Base-by-base conservation (phyloP, 352 stramenopile genomes). In the Pythium plurisporium region DNA sequence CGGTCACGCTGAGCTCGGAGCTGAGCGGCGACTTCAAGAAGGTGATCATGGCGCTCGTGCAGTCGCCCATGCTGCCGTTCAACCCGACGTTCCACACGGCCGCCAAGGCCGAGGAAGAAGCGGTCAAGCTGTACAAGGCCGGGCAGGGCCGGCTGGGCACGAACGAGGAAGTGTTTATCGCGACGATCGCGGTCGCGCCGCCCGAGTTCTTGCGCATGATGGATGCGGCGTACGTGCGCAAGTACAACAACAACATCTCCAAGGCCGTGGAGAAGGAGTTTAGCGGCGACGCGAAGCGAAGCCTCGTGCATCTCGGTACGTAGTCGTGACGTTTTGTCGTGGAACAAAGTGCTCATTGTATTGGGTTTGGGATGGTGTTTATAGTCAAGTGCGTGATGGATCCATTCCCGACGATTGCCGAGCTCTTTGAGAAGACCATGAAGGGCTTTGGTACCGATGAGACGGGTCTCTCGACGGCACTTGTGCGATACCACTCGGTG, bases 401-500 rank as follows among this genome's bases (percentile, higher is more conserved):
- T 57, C 79, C 79, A 36, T 65, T 87, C 14, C 69, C 76, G 42
- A 46, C 82, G 43, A 69, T 89, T 22, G 79, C 76, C 4, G 77
- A 86, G 64, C 60, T 79, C 40, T 86, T 89, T 34, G 79, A 89
- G 59, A 78, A 64, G 58, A 87, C 79, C 26, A 89, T 89, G 79
- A 87, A 85, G 69, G 76, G 75, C 54, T 76, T 86, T 23, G 80
- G 80, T 58, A 91, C 80, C 6, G 74, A 87, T 65, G 80, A 91
- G 62, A 75, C 86, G 22, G 74, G 60, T 20, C 67, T 92, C 27
- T 77, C 69, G 44, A 58, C 72, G 17, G 69, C 72, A 17, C 51
- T 91, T 29, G 81, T 93, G 54, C 83, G 83, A 44, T 93, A 93
- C 75, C 81, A 90, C 66, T 74, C 80, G 26, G 78, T 90, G 46